Base-by-base conservation (phyloP, 2,329 filamentous ascomycete genomes). In the Monilinia laxa region DNA sequence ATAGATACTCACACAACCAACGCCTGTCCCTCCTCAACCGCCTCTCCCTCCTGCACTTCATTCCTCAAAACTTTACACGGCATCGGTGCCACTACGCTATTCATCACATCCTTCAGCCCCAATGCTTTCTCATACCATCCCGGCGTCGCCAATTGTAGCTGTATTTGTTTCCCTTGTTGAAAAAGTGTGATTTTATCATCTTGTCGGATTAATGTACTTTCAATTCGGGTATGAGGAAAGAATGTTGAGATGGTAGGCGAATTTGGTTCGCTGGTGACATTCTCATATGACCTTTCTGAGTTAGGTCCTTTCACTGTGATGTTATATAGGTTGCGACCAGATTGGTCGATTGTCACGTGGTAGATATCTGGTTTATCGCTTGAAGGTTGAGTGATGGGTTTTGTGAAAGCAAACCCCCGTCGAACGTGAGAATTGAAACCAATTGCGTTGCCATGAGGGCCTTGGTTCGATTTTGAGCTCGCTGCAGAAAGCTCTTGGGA, bases 1-100 rank as follows among this genome's bases (percentile, higher is more conserved):
- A 54, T 40, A 38, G 18, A 49, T 20, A 82, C 86, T 83, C 78
- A 88, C 81, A 98, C 93, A 16, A 98, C 91, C 67, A 99, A 80
- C 9, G 92, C 87, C 67, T 94, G 88, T 56, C 94, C 93, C 80
- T 94, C 96, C 76, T 88, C 87, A 20, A 99, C 95, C 57, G 79
- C 80, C 70, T 96, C 87, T 0, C 95, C 95, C 72, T 92, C 92
- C 38, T 84, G 80, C 0, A 97, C 92, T 78, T 97, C 91, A 58
- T 97, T 95, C 71, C 92, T 87, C 69, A 99, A 80, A 35, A 99
- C 90, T 80, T 98, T 98, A 80, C 95, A 98, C 1, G 95, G 95
- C 95, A 99, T 99, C 0, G 95, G 95, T 28, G 95, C 92, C 31
- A 91, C 83, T 1, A 98, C 92, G 64, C 90, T 95, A 68, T 94